Percentiles rank a stretch among this genome's conserved stretches.
These are phyloP conservation scores for Amorphotheca resinae DNA, from an alignment of 495 filamentous ascomycete genomes.

Conservation along the genomic window DNA sequence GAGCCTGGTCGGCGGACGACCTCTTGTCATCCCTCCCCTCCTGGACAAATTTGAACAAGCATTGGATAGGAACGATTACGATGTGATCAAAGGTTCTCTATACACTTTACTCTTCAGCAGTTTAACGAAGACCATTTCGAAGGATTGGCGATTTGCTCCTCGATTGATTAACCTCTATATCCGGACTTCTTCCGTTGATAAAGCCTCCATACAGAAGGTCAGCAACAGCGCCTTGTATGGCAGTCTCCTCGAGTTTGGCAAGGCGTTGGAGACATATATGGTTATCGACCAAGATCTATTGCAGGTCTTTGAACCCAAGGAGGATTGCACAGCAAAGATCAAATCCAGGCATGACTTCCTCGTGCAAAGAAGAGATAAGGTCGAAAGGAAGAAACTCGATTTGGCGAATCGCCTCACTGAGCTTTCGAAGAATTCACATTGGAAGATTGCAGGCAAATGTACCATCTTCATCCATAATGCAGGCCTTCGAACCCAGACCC, in stretches of 20 bases:
- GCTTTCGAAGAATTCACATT: constrained; percentile 67
- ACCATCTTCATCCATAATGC: constrained; percentile 81
- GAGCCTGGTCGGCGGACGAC: constrained; percentile 70
- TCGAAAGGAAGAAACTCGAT: constrained; percentile 72
- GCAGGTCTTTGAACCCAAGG: constrained; percentile 58
- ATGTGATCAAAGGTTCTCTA: constrained; percentile 86
- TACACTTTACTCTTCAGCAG: constrained; percentile 83
- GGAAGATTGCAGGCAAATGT: constrained; percentile 87
- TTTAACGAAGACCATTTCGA: constrained; percentile 71
- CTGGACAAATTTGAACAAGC: constrained; percentile 67
- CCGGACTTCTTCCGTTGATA: constrained; percentile 77
- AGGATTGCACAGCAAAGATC: constrained; percentile 46
- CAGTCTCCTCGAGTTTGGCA: constrained; percentile 78
- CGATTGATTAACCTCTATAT: constrained; percentile 79
- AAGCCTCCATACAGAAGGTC: constrained; percentile 84
- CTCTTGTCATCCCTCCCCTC: constrained; percentile 78
- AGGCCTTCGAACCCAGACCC: constrained; percentile 75
- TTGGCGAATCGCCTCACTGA: constrained; percentile 73
- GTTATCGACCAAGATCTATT: constrained; percentile 66
- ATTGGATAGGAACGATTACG: constrained; percentile 69
- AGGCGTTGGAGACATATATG: constrained; percentile 72
- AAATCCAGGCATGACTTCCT: constrained; percentile 55
- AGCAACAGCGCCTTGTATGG: constrained; percentile 69
- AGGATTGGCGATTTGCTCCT: constrained; percentile 89
- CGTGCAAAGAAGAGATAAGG: constrained; percentile 53